phyloP scores from a whole-genome alignment of 441 rosid genomes.

The Erodium texanum region DNA sequence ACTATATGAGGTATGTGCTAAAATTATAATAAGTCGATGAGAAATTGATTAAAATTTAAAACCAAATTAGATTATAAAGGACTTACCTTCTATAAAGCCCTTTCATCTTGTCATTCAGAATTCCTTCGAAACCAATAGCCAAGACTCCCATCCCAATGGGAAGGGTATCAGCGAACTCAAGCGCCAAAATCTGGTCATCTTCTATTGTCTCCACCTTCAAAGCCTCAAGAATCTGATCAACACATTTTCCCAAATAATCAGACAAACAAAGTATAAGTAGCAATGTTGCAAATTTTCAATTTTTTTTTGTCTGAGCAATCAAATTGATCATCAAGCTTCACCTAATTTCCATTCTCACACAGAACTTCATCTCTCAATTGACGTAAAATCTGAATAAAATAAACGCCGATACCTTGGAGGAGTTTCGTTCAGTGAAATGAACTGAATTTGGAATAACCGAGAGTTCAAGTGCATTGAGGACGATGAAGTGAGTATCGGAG shows the following conservation, averaged over 20 bases:
- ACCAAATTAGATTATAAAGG: neutral
- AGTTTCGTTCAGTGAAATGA: conserved; percentile 29
- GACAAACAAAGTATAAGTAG: neutral
- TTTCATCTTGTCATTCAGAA: conserved; percentile 72
- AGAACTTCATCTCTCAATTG: neutral
- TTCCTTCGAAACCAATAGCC: conserved; percentile 48
- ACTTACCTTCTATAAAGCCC: conserved; percentile 77
- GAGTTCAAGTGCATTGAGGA: conserved; percentile 88
- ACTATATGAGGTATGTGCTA: too few relatives aligned
- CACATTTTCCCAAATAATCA: too few relatives aligned
- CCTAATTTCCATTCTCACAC: too few relatives aligned
- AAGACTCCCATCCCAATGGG: conserved; percentile 58
- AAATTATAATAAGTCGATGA: too few relatives aligned
- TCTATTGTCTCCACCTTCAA: conserved; percentile 38
- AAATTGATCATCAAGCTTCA: neutral
- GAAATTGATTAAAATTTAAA: too few relatives aligned
- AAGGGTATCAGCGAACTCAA: conserved; percentile 56
- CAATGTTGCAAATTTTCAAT: too few relatives aligned
- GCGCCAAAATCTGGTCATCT: conserved; percentile 64
- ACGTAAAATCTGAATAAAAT: neutral
- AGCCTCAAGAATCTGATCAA: conserved; percentile 43
- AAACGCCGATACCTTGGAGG: conserved; percentile 42
- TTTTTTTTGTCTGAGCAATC: neutral
- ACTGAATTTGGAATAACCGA: conserved; percentile 37
- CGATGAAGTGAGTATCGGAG: conserved; percentile 52